Percentiles rank a stretch among this genome's conserved stretches.
Conservation (phyloP, 2,329 filamentous ascomycete genomes). For the Aureobasidium pullulans region DNA sequence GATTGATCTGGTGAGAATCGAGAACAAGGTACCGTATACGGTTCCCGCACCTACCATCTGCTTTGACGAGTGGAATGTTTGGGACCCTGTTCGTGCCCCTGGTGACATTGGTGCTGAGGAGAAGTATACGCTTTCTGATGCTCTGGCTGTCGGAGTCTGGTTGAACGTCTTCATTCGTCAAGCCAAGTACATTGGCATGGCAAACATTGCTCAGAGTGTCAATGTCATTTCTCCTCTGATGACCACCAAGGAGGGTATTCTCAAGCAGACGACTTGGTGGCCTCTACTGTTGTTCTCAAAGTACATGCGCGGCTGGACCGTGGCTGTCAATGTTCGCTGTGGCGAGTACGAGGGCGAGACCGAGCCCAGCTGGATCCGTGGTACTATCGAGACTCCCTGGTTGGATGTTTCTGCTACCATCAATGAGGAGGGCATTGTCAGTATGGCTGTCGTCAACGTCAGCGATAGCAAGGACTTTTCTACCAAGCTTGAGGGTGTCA, state of each 20-base stretch:
- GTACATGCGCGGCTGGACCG: constrained; percentile 66
- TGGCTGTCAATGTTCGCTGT: constrained; percentile 58
- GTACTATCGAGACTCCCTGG: constrained; percentile 61
- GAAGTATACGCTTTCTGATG: constrained; percentile 65
- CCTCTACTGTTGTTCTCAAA: constrained; percentile 60
- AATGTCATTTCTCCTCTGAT: constrained; percentile 73
- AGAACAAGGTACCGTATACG: constrained; percentile 53
- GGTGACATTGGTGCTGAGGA: constrained; percentile 68
- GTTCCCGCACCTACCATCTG: constrained; percentile 64
- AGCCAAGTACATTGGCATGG: constrained; percentile 64
- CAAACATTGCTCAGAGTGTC: constrained; percentile 69
- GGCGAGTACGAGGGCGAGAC: constrained; percentile 61
- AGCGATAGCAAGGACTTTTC: constrained; percentile 52
- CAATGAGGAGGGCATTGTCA: constrained; percentile 53
- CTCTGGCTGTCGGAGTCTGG: constrained; percentile 66
- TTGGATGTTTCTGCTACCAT: constrained; percentile 60
- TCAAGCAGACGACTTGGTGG: constrained; percentile 71
- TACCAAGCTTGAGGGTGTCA: constrained; percentile 52
- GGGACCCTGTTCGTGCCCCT: constrained; percentile 64
- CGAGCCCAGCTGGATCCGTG: constrained; percentile 56
- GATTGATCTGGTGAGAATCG: constrained; percentile 66
- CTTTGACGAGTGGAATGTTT: constrained; percentile 83
- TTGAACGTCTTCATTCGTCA: constrained; percentile 71
- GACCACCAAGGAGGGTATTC: constrained; percentile 56
- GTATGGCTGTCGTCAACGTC: constrained; percentile 67